Percentiles rank a stretch among this genome's conserved stretches.
Evolutionary conservation across 331 rosid genomes (phyloP).

Genomic region (Telfairia occidentalis): DNA sequence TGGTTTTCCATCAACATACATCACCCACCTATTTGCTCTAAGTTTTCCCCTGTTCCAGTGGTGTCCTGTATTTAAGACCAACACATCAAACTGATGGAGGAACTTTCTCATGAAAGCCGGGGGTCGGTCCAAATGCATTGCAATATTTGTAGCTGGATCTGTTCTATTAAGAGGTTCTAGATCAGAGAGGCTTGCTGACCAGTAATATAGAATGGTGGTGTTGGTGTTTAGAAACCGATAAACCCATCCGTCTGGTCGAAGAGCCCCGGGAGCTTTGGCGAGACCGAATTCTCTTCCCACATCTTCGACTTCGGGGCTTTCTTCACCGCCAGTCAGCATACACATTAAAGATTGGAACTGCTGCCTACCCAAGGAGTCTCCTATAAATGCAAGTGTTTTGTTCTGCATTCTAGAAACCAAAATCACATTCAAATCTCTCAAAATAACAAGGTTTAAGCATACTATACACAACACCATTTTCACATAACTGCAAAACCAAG

Average conservation of each 20-base stretch:
- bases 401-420: constrained; percentile 69
- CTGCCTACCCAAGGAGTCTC: constrained; percentile 92
- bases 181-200: constrained; percentile 88
- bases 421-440: not conserved
- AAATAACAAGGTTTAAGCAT: not conserved
- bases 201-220: constrained; percentile 76
- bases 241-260: constrained; percentile 97
- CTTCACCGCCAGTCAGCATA: constrained; percentile 70
- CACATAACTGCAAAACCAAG: not conserved
- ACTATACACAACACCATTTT: not conserved
- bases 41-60: constrained; percentile 92
- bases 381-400: constrained; percentile 77
- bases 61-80: constrained; percentile 92
- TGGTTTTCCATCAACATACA: constrained; percentile 61
- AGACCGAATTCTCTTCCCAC: constrained; percentile 72
- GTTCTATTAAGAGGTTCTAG: constrained; percentile 47
- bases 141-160: constrained; percentile 37
- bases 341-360: constrained; percentile 95
- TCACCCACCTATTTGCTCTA: constrained; percentile 69
- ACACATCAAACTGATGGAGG: constrained; percentile 51
- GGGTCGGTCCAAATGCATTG: constrained; percentile 90
- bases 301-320: constrained; percentile 50
- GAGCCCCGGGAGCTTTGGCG: constrained; percentile 65
- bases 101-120: constrained; percentile 65
- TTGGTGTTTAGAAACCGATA: constrained; percentile 70